phyloP scores from a whole-genome alignment of 352 stramenopile genomes.

The Phytophthora meadii region DNA sequence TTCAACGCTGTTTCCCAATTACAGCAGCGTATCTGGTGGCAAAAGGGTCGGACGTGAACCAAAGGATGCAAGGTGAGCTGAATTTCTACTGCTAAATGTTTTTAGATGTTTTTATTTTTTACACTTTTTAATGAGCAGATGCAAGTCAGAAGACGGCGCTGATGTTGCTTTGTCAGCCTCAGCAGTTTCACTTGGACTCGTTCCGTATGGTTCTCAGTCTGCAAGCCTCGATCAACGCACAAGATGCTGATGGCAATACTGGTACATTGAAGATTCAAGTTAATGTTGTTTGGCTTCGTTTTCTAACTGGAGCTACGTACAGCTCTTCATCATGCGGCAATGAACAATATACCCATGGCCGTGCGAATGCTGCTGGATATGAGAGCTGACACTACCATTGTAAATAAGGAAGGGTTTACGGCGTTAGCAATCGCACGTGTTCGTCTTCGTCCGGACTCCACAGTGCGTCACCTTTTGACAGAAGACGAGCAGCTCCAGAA shows the following conservation, averaged over 20 bases:
- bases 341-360: constrained; percentile 65
- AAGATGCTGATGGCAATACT: constrained; percentile 74
- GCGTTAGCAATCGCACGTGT: constrained; percentile 53
- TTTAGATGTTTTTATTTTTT: neutral
- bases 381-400: constrained; percentile 48
- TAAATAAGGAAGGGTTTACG: constrained; percentile 57
- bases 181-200: constrained; percentile 84
- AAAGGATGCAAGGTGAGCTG: constrained; percentile 49
- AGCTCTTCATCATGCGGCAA: constrained; percentile 74
- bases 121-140: constrained; percentile 21
- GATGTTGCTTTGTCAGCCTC: constrained; percentile 72
- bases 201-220: constrained; percentile 86
- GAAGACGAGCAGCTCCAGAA: constrained; percentile 64
- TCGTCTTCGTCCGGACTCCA: constrained; percentile 44
- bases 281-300: neutral
- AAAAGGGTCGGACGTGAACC: constrained; percentile 74
- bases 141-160: constrained; percentile 57
- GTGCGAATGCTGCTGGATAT: constrained; percentile 77
- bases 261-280: constrained; percentile 32
- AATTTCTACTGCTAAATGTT: neutral
- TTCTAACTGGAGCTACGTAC: neutral
- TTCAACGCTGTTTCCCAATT: constrained; percentile 80
- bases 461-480: constrained; percentile 51
- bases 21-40: constrained; percentile 79
- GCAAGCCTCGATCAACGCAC: constrained; percentile 52